phyloP scores from a whole-genome alignment of 2,329 filamentous ascomycete genomes.

The Paramyrothecium sp. region DNA sequence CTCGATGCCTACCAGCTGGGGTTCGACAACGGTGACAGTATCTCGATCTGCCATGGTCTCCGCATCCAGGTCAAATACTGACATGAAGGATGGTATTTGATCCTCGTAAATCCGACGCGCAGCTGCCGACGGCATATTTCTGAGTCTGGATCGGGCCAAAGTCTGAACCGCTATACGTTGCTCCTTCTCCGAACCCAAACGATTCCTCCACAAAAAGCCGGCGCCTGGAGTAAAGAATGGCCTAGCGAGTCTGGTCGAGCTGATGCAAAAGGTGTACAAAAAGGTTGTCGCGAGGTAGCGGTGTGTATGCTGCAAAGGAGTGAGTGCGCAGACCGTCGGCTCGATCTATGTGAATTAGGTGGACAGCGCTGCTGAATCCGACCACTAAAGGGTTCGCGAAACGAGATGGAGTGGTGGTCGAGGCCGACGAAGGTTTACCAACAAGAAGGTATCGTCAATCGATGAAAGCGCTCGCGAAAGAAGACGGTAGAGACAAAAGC shows the following conservation, averaged over 20 bases:
- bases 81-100: constrained; percentile 75
- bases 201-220: neutral
- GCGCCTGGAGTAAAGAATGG: neutral
- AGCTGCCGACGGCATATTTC: constrained; percentile 61
- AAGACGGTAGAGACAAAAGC: constrained; percentile 8
- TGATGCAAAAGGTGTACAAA: no score
- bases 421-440: constrained; percentile 7
- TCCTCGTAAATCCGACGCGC: constrained; percentile 63
- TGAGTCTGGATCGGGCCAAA: neutral
- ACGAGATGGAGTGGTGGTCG: constrained; percentile 12
- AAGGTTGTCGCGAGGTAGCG: no score
- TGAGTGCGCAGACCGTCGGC: constrained; percentile 14
- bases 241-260: neutral
- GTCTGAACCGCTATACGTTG: no score
- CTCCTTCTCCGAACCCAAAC: neutral
- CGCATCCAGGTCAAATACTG: constrained; percentile 67
- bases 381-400: constrained; percentile 13
- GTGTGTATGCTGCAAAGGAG: constrained; percentile 13
- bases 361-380: constrained; percentile 27
- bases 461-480: neutral
- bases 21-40: constrained; percentile 53
- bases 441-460: constrained; percentile 3
- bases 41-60: constrained; percentile 53
- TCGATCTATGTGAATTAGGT: constrained; percentile 15
- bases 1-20: constrained; percentile 50